These are phyloP conservation scores for Raffaelea arxii DNA, from an alignment of 2,329 filamentous ascomycete species.

Conservation along the genomic window DNA sequence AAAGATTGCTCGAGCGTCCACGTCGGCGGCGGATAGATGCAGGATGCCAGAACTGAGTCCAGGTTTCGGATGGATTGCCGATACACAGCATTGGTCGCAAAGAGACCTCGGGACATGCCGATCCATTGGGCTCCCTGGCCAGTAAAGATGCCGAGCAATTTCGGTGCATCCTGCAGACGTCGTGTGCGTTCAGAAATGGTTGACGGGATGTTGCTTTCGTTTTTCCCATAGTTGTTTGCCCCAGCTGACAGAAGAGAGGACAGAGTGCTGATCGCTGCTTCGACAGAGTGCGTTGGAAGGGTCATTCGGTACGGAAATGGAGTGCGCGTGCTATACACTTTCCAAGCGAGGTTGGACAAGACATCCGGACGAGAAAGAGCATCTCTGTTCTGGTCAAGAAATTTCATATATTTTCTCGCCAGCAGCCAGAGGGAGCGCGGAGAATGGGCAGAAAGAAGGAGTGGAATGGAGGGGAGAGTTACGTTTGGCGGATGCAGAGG, in stretches of 20 bases:
- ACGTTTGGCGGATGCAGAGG: no score
- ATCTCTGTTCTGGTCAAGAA: neutral
- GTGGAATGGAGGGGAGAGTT: neutral
- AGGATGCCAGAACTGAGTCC: neutral
- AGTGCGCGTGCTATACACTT: neutral
- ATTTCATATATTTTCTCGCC: neutral
- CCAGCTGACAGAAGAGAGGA: no score
- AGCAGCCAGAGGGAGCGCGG: neutral
- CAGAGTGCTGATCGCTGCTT: no score
- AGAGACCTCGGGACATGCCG: conserved; percentile 26
- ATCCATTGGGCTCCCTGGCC: conserved; percentile 37
- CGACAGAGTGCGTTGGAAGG: neutral
- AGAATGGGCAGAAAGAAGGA: conserved; percentile 1
- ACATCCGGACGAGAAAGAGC: no score
- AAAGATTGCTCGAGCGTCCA: conserved; percentile 24
- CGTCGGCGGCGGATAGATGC: conserved; percentile 13
- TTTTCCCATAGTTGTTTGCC: no score
- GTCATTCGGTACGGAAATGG: neutral
- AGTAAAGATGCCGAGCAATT: conserved; percentile 28
- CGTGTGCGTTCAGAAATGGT: no score
- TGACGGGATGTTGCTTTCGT: no score
- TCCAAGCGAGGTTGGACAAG: neutral
- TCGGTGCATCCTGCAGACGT: no score
- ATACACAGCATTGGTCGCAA: conserved; percentile 18
- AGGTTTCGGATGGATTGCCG: conserved; percentile 2